phyloP scores from a whole-genome alignment of 495 filamentous ascomycete species.

The Penicillium goetzii region DNA sequence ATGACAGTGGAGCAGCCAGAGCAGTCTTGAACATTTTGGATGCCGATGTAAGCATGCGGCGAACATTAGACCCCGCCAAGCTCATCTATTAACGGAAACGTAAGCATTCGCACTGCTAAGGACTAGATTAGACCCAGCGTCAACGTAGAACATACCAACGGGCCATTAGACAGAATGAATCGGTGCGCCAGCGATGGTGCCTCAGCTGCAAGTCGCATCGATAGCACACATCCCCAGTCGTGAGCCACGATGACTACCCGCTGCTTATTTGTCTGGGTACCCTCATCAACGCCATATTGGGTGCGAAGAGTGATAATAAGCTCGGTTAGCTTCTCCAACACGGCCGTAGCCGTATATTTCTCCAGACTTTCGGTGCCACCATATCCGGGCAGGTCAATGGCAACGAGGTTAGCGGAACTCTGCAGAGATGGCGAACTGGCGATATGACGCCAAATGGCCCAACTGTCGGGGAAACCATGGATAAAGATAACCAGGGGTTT shows the following conservation, averaged over 20 bases:
- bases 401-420: constrained; percentile 45
- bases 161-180: constrained; percentile 54
- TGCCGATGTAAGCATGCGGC: constrained; percentile 41
- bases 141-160: constrained; percentile 45
- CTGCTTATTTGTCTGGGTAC: constrained; percentile 31
- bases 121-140: background rate
- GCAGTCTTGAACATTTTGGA: constrained; percentile 53
- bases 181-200: constrained; percentile 56
- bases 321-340: constrained; percentile 54
- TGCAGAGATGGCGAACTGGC: constrained; percentile 38
- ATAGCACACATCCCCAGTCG: constrained; percentile 60
- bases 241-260: constrained; percentile 55
- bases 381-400: constrained; percentile 59
- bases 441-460: constrained; percentile 54
- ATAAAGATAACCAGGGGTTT: constrained; percentile 57
- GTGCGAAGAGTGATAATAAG: constrained; percentile 52
- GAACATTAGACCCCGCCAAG: constrained; percentile 37
- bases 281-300: constrained; percentile 47
- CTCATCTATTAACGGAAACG: constrained; percentile 28
- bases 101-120: background rate
- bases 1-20: constrained; percentile 42
- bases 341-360: constrained; percentile 49
- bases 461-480: constrained; percentile 64
- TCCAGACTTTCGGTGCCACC: constrained; percentile 55
- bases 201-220: constrained; percentile 57